Base-by-base conservation (phyloP, 805 yeast species). In the Yamadazyma sp. region DNA sequence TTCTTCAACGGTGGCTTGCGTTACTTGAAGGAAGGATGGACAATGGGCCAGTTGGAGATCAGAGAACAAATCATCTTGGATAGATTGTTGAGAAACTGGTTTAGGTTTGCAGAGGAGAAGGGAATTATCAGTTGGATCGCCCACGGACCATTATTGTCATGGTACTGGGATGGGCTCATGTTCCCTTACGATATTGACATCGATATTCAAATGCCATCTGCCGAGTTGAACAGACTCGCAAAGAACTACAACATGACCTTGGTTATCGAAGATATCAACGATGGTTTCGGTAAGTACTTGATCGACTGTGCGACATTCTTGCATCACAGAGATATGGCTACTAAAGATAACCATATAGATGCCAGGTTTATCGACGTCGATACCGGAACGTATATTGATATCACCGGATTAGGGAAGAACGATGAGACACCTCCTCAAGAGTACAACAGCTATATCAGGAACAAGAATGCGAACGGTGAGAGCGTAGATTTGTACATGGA, bases 1-100 rank as follows among this genome's bases (percentile, higher is more conserved):
- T 80, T 80, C 44, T 80, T 77, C 61, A 71, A 71, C 45, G 83
- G 81, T 12, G 67, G 74, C 1, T 61, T 80, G 44, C 75, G 73
- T 39, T 67, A 66, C 40, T 47, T 74, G 26, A 55, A 53, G 29
- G 45, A 41, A 2, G 65, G 65, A 5, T 59, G 64, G 64, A 51
- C 56, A 11, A 37, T 35, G 19, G 50, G 46, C 4, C 66, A 59
- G 40, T 40, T 49, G 29, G 44, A 41, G 38, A 45, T 47, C 15
- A 34, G 58, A 27, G 51, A 54, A 33, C 46, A 47, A 24, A 53
- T 55, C 18, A 49, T 55, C 22, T 47, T 54, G 26, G 60, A 55
- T 27, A 38, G 59, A 18, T 36, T 57, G n/a, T 42, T 57, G 14
- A 38, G 60, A 26, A 54, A 52, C 29, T 58, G 63, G 63, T 52